These are phyloP conservation scores for Colletotrichum eleusines DNA, from an alignment of 2,329 filamentous ascomycete species.

Conservation along the genomic window DNA sequence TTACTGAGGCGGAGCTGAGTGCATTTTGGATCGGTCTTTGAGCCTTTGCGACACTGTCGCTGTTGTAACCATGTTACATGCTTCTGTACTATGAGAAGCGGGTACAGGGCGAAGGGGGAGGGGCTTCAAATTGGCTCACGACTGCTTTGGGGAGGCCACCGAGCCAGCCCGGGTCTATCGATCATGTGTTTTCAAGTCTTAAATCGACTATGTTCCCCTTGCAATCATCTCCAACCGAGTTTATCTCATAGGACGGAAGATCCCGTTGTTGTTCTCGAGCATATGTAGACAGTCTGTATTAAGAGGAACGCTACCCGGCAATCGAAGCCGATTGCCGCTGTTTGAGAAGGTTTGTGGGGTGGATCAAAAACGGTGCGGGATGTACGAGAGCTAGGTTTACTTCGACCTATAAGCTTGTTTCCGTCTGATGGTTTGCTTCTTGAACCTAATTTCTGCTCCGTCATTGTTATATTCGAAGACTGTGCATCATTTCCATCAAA, in stretches of 20 bases:
- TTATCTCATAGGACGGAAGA: neutral
- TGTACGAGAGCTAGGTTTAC: neutral
- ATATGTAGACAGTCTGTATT: constrained; percentile 25
- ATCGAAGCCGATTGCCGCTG: neutral
- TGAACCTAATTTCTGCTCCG: neutral
- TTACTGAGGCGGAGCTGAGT: too few relatives aligned
- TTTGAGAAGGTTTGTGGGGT: neutral
- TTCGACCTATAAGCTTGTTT: neutral
- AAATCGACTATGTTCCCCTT: neutral
- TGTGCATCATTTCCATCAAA: too few relatives aligned
- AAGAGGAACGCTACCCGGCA: neutral
- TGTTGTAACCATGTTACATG: neutral
- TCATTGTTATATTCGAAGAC: too few relatives aligned
- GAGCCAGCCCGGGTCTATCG: neutral
- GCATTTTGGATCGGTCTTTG: too few relatives aligned
- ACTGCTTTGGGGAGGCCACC: neutral
- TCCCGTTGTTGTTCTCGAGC: neutral
- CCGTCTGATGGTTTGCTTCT: neutral
- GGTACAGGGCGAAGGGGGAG: neutral
- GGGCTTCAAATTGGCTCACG: neutral
- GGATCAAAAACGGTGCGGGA: neutral
- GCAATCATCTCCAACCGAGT: neutral
- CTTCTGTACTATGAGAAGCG: neutral
- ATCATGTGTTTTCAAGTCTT: neutral
- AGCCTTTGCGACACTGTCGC: neutral